Base-by-base conservation (phyloP, 345 rosid species). In the Boechera divaricarpa region DNA sequence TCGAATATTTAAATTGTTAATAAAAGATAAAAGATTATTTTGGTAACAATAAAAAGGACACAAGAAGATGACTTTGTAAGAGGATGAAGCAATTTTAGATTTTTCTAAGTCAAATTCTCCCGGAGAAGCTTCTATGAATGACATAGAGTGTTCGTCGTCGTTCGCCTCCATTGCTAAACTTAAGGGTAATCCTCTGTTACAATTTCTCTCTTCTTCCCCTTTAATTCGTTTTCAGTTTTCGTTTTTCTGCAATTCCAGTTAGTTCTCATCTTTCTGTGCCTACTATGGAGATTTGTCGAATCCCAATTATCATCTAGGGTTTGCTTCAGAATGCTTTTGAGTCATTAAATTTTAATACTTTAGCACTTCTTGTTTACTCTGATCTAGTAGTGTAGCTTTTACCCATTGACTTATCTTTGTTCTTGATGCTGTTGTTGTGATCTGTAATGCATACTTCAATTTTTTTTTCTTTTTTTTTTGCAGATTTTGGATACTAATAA, bases 401-500 rank as follows among this genome's bases (percentile, higher is more conserved):
- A 36, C 44, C 12, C 31, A 1, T 21, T 70, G 2, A 58, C 49
- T 48, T 21, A 11, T 33, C 7, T 41, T 48, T 49, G 44, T 4
- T 75, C 57, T 18, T 28, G 26, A 38, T 38, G 56, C 29, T 61
- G 18, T 28, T 72, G 41, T 53, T 44, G 15, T 44, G 48, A 44
- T 44, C 48, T 44, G 49, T 44, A 13, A 44, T 44, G 48, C 48
- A 13, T 13, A 5, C 7, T 44, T 72, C 63, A 41, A 29, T 33
- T 7, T 51, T 26, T 0, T 11, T 24, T 10, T 39, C 16, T 3
- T 4, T 15, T 9, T 38, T 3, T 1, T 38, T 3, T 55, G 59
- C 76, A 69, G 80, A 61, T 62, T 73, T 63, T 76, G 36, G 36
- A 35, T 74, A 13, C 18, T 10, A 9, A 15, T 59, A 29, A 51